phyloP scores from a whole-genome alignment of 2,329 filamentous ascomycete genomes.

The Coniosporium tulheliwenetii region DNA sequence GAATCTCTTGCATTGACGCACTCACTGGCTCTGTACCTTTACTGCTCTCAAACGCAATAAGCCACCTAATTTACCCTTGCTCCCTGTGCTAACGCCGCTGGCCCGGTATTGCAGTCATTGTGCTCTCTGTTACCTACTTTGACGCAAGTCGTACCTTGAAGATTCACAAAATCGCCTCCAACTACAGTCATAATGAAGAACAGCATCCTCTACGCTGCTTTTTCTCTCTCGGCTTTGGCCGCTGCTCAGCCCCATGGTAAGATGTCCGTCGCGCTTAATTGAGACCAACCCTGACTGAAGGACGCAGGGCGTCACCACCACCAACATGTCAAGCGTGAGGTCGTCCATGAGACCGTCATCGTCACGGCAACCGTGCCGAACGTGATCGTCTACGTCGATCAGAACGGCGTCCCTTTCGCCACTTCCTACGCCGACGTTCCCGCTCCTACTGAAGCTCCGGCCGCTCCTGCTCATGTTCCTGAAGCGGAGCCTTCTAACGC shows the following conservation, averaged over 20 bases:
- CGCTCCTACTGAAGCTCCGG: slow-evolving; percentile 4
- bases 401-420: slow-evolving; percentile 35
- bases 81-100: too few species aligned
- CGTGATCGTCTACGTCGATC: slow-evolving; percentile 44
- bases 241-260: slow-evolving; percentile 24
- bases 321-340: slow-evolving; percentile 18
- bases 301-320: slow-evolving; percentile 15
- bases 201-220: slow-evolving; percentile 1
- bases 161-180: too few species aligned
- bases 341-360: slow-evolving; percentile 16
- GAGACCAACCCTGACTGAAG: slow-evolving; percentile 2
- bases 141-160: too few species aligned
- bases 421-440: slow-evolving; percentile 4
- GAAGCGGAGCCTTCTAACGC: slow-evolving; percentile 2
- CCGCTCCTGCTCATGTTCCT: slow-evolving; percentile 3
- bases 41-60: too few species aligned
- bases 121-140: too few species aligned
- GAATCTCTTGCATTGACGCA: too few species aligned
- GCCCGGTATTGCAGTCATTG: too few species aligned
- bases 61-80: too few species aligned
- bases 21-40: too few species aligned
- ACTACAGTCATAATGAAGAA: neutral
- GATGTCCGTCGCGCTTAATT: slow-evolving; percentile 4
- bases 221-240: slow-evolving; percentile 14
- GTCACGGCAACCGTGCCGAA: slow-evolving; percentile 31